Base-by-base conservation (phyloP, 352 stramenopile species). In the Pythium aquatile region DNA sequence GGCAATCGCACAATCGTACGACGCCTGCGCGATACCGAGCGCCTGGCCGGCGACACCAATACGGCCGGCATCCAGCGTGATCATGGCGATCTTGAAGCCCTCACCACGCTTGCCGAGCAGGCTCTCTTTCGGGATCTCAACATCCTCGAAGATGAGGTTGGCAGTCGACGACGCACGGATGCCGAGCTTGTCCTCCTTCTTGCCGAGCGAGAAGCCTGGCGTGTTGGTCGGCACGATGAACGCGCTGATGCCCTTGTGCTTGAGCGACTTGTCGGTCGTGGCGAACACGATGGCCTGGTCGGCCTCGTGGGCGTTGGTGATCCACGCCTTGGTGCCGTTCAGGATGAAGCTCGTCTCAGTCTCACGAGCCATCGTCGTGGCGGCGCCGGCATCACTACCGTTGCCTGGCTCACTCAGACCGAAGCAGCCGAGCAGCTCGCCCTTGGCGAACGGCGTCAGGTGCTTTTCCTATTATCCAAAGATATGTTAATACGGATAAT, bases 101-200 rank as follows among this genome's bases (percentile, higher is more conserved):
- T 94, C 83, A 48, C 90, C 90, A 49, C 84, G 74, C 64, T 91
- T 88, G 55, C 90, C 90, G 14, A 97, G 69, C 52, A 97, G 44
- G 60, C 89, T 94, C 37, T 87, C 78, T 67, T 96, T 96, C 7
- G 97, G 94, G 57, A 99, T 88, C 33, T 90, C 79, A 53, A 85
- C 90, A 70, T 97, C 86, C 55, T 99, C 97, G 52, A 99, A 95
- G 66, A 98, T 99, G 35, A 99, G 77, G 69, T 98, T 98, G 28
- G 90, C 84, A 3, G 97, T 99, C n/a, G 92, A 98, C 26, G 94
- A 98, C 24, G 83, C 97, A 13, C 96, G 82, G 55, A 99, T 99
- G n/a, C 97, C 97, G 17, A 99, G 77, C 70, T 99, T 99, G 70
- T 99, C 97, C 74, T 99, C 97, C 69, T 98, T 98, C 73, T 98